Evolutionary conservation across 352 stramenopile genomes (phyloP).

Genomic region (Phytophthora kernoviae): DNA sequence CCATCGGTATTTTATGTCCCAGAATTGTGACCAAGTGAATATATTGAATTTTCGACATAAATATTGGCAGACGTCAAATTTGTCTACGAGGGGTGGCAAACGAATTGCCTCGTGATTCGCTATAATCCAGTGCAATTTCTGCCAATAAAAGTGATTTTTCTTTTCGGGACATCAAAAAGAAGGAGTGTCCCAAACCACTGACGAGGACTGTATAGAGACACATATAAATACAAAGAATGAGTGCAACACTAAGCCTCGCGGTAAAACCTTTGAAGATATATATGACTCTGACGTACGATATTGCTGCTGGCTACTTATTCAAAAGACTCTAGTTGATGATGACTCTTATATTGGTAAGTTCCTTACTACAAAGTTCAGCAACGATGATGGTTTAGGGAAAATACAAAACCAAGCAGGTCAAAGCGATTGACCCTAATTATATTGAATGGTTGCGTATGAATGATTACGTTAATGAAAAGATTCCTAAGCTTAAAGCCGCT

Average conservation of each 20-base stretch:
- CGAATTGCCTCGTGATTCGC: too few relatives aligned
- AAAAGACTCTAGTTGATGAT: conserved; percentile 12
- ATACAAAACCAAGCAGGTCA: conserved; percentile 5
- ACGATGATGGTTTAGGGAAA: conserved; percentile 6
- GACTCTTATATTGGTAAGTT: conserved; percentile 6
- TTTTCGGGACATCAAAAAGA: too few relatives aligned
- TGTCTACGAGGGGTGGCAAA: too few relatives aligned
- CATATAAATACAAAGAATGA: conserved; percentile 10
- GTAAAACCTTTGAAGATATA: conserved; percentile 9
- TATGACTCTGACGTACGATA: conserved; percentile 9
- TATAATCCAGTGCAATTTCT: too few relatives aligned
- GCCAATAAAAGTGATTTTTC: too few relatives aligned
- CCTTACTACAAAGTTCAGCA: neutral
- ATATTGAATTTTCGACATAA: too few relatives aligned
- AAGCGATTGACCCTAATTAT: conserved; percentile 2
- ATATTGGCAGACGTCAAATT: too few relatives aligned
- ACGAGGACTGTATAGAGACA: conserved; percentile 12
- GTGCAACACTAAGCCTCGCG: conserved; percentile 4
- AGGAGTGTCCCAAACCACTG: too few relatives aligned
- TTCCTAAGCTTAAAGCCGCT: conserved; percentile 4
- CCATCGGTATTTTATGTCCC: too few relatives aligned
- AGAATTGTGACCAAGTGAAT: too few relatives aligned
- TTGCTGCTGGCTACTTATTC: conserved; percentile 13
- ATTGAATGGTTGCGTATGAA: conserved; percentile 10
- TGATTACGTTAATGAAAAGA: conserved; percentile 5